Evolutionary conservation across 768 basidiomycete genomes (phyloP).

Genomic region (Thelephora aurantiotincta): DNA sequence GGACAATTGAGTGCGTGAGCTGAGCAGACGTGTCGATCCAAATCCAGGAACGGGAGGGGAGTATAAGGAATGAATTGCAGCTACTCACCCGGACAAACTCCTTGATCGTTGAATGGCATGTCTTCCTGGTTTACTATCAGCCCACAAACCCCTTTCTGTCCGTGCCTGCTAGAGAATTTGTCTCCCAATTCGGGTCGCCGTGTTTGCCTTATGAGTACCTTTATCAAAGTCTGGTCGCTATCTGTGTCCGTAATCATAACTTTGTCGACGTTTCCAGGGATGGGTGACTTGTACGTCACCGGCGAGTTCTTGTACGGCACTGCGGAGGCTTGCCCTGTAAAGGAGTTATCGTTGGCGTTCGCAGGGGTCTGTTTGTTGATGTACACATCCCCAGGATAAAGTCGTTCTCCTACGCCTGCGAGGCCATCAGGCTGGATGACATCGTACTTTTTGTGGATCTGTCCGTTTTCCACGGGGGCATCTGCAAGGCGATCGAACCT

Average conservation of each 20-base stretch:
- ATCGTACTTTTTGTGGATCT: conserved; percentile 71
- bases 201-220: conserved; percentile 94
- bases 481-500: conserved; percentile 93
- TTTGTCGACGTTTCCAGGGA: conserved; percentile 92
- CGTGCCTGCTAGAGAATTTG: conserved; percentile 96
- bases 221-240: conserved; percentile 91
- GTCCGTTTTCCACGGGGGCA: conserved; percentile 72
- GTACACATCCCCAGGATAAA: conserved; percentile 87
- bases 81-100: conserved; percentile 72
- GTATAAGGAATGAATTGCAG: conserved; percentile 4
- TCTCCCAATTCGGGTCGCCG: conserved; percentile 93
- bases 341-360: conserved; percentile 85
- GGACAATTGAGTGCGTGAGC: background rate
- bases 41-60: background rate
- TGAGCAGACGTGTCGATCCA: too few species aligned
- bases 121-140: conserved; percentile 98
- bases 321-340: conserved; percentile 70
- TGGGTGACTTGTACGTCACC: conserved; percentile 86
- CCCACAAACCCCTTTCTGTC: conserved; percentile 98
- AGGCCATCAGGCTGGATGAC: conserved; percentile 89
- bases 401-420: conserved; percentile 87
- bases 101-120: conserved; percentile 98
- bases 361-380: conserved; percentile 95
- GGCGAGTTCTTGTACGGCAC: conserved; percentile 88
- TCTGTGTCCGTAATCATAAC: conserved; percentile 96